Conservation (phyloP, 805 yeast genomes). For the Candida khao-thaluensis region DNA sequence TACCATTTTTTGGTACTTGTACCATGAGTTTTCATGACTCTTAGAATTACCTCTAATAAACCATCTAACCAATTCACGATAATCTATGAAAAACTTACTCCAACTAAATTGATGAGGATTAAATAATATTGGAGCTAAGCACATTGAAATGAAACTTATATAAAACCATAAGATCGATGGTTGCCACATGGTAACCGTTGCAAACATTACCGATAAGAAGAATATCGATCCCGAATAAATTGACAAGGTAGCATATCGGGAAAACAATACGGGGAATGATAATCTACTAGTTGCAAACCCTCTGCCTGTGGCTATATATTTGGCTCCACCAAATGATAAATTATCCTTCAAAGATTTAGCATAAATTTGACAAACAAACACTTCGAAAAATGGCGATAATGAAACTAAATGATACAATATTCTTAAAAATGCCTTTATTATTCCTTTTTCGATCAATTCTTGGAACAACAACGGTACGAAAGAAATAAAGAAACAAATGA, state of each 20-base stretch:
- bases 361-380: conserved; percentile 91
- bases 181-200: conserved; percentile 79
- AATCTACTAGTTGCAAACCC: conserved; percentile 87
- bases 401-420: conserved; percentile 76
- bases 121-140: conserved; percentile 51
- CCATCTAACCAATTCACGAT: conserved; percentile 62
- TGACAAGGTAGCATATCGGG: conserved; percentile 73
- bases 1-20: conserved; percentile 48
- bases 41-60: conserved; percentile 72
- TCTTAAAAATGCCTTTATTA: conserved; percentile 69
- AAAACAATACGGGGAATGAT: conserved; percentile 68
- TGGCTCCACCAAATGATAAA: conserved; percentile 87
- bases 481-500: conserved; percentile 90
- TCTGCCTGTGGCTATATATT: conserved; percentile 89
- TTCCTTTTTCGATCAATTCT: conserved; percentile 83
- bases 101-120: conserved; percentile 55
- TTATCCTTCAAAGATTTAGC: conserved; percentile 75
- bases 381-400: conserved; percentile 88
- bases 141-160: conserved; percentile 46
- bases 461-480: conserved; percentile 86
- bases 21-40: conserved; percentile 76
- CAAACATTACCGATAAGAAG: conserved; percentile 68
- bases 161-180: conserved; percentile 63
- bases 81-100: conserved; percentile 49
- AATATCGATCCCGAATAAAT: conserved; percentile 76